Evolutionary conservation across 2,329 filamentous ascomycete species (phyloP), one percentile per base, ranked within the genome.

Genomic region (Didymella lethalis): DNA sequence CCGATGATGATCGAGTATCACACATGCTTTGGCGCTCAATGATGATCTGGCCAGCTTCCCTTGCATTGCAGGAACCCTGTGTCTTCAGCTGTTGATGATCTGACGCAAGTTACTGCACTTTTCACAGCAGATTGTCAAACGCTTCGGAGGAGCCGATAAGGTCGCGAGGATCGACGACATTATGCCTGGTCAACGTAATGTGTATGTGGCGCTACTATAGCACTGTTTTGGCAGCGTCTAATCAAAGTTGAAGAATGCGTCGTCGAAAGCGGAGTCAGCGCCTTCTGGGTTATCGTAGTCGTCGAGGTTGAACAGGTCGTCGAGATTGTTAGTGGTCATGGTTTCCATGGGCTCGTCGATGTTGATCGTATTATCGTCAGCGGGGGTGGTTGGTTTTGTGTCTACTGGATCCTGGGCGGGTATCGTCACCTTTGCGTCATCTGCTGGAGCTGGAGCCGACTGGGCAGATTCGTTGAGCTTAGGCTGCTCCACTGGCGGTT

Each of bases 211-310:
- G 18, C 8, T 25, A 16, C 8, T 23, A 25, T 20, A 41, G 10
- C 38, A 41, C 38, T 25, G 8, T 4, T 10, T 6, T 41, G 23
- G 20, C 38, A 25, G 10, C 4, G 18, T 46, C 36, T 69, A 65
- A 11, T 70, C 73, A 32, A 75, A 74, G 11, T 74, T 72, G 62
- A 77, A 77, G 52, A 77, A 78, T 3, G 75, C 77, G 43, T 78
- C 73, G 51, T 78, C 73, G 56, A 79, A 78, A 18, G 75, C 69
- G 4, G 72, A 75, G 14, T 64, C 65, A 8, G 40, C 56, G 16
- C 46, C 56, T 47, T 75, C 74, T 0, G 69, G 67, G 34, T 75
- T 73, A 31, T 69, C 68, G 46, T 75, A 73, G 40, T 72, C 68
- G 48, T 76, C 75, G 53, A 75, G 61, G 51, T 74, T 70, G 63